Evolutionary conservation across 2,329 filamentous ascomycete species (phyloP), one percentile per base, ranked within the genome.

Genomic region (Aspergillus sergii): DNA sequence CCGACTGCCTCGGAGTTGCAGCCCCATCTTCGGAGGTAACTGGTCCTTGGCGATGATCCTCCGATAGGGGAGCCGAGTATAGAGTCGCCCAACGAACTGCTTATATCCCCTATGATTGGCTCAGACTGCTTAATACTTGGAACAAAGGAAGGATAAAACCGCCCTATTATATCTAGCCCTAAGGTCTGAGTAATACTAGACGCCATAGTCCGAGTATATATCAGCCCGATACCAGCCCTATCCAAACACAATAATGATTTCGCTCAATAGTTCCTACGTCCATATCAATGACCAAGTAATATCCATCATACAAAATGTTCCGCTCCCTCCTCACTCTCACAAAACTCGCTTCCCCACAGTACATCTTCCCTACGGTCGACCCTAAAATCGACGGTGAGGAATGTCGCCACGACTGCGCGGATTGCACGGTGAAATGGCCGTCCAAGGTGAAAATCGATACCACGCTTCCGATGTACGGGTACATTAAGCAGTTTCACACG

Each of bases 341-440:
- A 66, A 71, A n/a, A 69, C 68, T 32, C n/a, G 23, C 46, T 59
- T 36, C 60, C 64, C 55, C 60, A 41, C 50, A 76, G 12, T 79
- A 77, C 59, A 65, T 78, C 23, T 77, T 79, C 60, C 77, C 77
- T 12, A 73, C 65, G 11, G 76, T 79, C 56, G 67, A 76, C 41
- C 70, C 72, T 4, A 66, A 67, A 12, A 32, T 68, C 51, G 77
- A 79, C 58, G 76, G 76, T 0, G 69, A 73, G 6, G 73, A 78
- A 46, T 79, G 77, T 58, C 59, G 69, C 12, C 68, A 68, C 48
- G 77, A 79, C 58, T 79, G 77, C 64, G 71, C 73, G 2, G 73
- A 78, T 58, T 79, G 76, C 61, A 79, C 77, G 4, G 67, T 73
- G 1, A 66, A 75, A 0, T 77, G 70, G 26, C 77, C 77, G 0